phyloP scores from a whole-genome alignment of 805 yeast species.

The Candida maris region DNA sequence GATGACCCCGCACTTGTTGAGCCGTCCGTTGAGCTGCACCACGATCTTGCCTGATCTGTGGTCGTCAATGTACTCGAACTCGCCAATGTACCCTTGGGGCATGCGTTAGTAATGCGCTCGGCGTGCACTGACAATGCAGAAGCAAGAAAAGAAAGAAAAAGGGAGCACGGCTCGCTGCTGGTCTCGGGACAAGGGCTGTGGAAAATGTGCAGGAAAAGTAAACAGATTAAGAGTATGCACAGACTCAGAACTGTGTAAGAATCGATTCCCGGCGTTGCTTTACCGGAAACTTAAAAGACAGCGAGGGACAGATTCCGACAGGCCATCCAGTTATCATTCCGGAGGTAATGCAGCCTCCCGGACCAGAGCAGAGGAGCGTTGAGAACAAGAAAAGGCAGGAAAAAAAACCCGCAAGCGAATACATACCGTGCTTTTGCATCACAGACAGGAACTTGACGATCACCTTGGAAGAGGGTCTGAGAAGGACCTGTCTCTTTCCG shows the following conservation, averaged over 20 bases:
- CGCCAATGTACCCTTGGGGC: slow-evolving; percentile 77
- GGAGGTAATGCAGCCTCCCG: no score
- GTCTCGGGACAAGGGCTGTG: no score
- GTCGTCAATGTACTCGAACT: slow-evolving; percentile 97
- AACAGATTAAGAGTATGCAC: slow-evolving; percentile 44
- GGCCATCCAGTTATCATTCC: slow-evolving; percentile 99
- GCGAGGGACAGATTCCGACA: slow-evolving; percentile 84
- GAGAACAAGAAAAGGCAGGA: no score
- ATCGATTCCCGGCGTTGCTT: slow-evolving; percentile 48
- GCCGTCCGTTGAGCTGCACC: slow-evolving; percentile 95
- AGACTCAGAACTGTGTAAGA: slow-evolving; percentile 59
- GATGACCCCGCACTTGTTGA: slow-evolving; percentile 98
- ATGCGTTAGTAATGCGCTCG: slow-evolving; percentile 27
- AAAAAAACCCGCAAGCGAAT: no score
- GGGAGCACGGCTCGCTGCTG: no score
- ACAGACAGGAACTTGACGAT: slow-evolving; percentile 95
- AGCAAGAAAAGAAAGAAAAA: no score
- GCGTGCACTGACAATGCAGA: no score
- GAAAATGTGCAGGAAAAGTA: slow-evolving; percentile 62
- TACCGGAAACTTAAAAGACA: slow-evolving; percentile 98
- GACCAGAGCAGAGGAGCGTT: no score
- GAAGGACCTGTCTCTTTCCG: slow-evolving; percentile 98
- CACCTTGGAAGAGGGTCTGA: slow-evolving; percentile 98
- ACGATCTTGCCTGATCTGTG: slow-evolving; percentile 99
- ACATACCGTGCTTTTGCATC: slow-evolving; percentile 94